phyloP scores from a whole-genome alignment of 2,329 filamentous ascomycete species.

The Ceratocystiopsis sp. region DNA sequence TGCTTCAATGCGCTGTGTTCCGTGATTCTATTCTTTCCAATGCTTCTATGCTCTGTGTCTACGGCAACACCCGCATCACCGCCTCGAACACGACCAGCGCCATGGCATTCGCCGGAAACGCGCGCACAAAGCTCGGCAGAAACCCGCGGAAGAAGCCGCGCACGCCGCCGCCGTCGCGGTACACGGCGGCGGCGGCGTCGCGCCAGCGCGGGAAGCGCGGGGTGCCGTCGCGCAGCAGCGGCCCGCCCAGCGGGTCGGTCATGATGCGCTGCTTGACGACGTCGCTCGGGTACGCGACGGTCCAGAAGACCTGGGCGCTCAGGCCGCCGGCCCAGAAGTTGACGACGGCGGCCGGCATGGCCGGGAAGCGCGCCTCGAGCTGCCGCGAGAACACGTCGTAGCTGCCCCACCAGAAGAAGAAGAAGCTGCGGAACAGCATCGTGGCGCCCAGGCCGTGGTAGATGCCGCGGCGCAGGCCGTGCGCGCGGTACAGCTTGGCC shows the following conservation, averaged over 20 bases:
- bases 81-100: conserved; percentile 87
- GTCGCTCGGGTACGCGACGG: conserved; percentile 80
- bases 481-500: conserved; percentile 47
- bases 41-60: not conserved
- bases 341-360: conserved; percentile 57
- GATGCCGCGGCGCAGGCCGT: conserved; percentile 56
- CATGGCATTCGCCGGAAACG: conserved; percentile 91
- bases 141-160: conserved; percentile 89
- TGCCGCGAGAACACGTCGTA: conserved; percentile 67
- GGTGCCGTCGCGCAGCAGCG: conserved; percentile 47
- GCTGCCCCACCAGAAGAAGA: conserved; percentile 97
- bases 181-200: conserved; percentile 63
- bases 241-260: conserved; percentile 74
- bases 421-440: conserved; percentile 76
- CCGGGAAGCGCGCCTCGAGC: conserved; percentile 46
- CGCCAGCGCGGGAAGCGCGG: conserved; percentile 59
- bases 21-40: no score
- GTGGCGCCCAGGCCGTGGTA: conserved; percentile 80
- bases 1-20: no score
- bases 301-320: conserved; percentile 87
- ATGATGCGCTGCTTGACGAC: conserved; percentile 94
- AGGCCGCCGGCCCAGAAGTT: conserved; percentile 97
- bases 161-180: conserved; percentile 49
- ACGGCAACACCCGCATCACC: conserved; percentile 55
- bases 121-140: conserved; percentile 77